Percentiles rank a stretch among this genome's conserved stretches.
Conservation (phyloP, 768 basidiomycete genomes). For the Boletus sensibilis region DNA sequence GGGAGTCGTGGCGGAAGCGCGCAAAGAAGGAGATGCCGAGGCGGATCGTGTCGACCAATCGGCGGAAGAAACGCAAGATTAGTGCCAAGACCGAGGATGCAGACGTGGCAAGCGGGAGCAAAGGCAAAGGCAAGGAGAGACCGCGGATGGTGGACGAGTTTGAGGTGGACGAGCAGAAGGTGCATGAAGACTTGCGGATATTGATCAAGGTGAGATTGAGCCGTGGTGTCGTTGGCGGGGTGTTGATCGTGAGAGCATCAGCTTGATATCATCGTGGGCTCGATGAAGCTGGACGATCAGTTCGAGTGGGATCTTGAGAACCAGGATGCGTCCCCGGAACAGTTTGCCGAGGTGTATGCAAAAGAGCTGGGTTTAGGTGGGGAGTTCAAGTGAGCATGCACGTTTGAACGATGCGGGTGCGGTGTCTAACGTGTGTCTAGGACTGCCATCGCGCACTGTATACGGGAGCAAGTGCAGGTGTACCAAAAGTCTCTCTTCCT, state of each 20-base stretch:
- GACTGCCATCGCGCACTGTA: constrained; percentile 92
- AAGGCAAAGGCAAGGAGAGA: constrained; percentile 37
- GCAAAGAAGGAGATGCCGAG: constrained; percentile 32
- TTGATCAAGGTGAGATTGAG: constrained; percentile 72
- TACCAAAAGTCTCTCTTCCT: constrained; percentile 92
- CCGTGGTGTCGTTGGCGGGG: neutral
- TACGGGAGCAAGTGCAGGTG: constrained; percentile 90
- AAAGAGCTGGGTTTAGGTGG: constrained; percentile 86
- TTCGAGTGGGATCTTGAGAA: constrained; percentile 98
- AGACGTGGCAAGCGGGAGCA: constrained; percentile 26
- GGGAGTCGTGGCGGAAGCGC: constrained; percentile 69
- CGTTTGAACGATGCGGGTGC: neutral
- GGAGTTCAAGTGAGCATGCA: constrained; percentile 77
- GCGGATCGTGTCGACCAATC: constrained; percentile 30
- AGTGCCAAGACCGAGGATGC: constrained; percentile 27
- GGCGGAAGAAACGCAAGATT: constrained; percentile 45
- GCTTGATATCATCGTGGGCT: constrained; percentile 94
- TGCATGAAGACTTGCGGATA: constrained; percentile 87
- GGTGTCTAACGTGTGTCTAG: constrained; percentile 42
- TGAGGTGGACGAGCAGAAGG: constrained; percentile 59
- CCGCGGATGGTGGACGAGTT: constrained; percentile 60
- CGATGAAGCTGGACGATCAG: constrained; percentile 91
- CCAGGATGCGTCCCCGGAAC: constrained; percentile 77
- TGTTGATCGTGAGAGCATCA: constrained; percentile 32
- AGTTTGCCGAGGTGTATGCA: constrained; percentile 85